Evolutionary conservation across 495 filamentous ascomycete species (phyloP).

Genomic region (Xylaria flabelliformis): DNA sequence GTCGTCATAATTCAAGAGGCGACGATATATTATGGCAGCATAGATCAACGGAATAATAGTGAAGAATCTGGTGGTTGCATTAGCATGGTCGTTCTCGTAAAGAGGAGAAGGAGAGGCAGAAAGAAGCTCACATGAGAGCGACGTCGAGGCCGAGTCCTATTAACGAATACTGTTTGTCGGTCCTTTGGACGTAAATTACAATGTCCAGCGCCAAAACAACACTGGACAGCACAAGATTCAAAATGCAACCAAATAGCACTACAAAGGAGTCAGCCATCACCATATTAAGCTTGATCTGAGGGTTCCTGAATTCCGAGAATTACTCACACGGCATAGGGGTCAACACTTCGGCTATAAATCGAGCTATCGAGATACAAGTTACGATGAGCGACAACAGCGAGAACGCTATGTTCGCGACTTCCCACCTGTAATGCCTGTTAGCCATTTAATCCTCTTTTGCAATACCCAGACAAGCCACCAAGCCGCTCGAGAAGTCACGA

Average conservation of each 20-base stretch:
- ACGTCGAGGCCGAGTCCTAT: conserved; percentile 52
- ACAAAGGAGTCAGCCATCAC: conserved; percentile 22
- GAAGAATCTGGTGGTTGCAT: conserved; percentile 37
- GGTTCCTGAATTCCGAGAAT: too few species aligned
- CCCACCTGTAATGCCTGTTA: conserved; percentile 48
- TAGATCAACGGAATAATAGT: conserved; percentile 47
- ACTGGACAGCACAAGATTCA: conserved; percentile 50
- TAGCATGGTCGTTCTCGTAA: neutral
- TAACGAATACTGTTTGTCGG: conserved; percentile 50
- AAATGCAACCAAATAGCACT: conserved; percentile 46
- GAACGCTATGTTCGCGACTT: conserved; percentile 51
- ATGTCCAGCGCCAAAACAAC: conserved; percentile 55
- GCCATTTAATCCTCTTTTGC: neutral
- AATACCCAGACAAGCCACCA: neutral
- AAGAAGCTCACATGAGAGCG: conserved; percentile 43
- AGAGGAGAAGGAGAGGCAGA: too few species aligned
- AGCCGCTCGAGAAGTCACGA: neutral
- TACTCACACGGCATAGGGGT: conserved; percentile 45
- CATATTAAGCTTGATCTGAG: too few species aligned
- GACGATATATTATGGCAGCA: conserved; percentile 48
- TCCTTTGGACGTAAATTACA: conserved; percentile 44
- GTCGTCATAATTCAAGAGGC: conserved; percentile 50
- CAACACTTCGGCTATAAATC: conserved; percentile 49
- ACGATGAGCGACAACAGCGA: conserved; percentile 49
- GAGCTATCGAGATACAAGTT: conserved; percentile 49